Evolutionary conservation across 805 yeast species (phyloP).

Genomic region (Suhomyces pyralidae): DNA sequence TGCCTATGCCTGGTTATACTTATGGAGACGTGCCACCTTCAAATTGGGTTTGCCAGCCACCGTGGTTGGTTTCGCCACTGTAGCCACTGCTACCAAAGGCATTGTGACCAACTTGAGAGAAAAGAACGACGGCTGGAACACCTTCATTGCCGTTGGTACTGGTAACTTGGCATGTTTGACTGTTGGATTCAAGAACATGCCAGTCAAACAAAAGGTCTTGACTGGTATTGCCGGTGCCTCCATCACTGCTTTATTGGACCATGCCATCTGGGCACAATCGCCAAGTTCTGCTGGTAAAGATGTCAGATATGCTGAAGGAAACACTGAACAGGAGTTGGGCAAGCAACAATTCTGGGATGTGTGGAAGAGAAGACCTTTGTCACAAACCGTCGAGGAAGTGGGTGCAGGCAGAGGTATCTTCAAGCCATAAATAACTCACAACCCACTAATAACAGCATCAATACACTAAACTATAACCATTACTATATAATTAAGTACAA

Average conservation of each 20-base stretch:
- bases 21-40: constrained; percentile 43
- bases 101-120: constrained; percentile 59
- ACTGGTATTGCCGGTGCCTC: constrained; percentile 41
- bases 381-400: constrained; percentile 72
- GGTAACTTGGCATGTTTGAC: constrained; percentile 47
- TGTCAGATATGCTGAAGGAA: constrained; percentile 38
- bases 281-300: constrained; percentile 37
- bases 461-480: background rate
- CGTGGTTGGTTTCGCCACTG: constrained; percentile 45
- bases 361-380: constrained; percentile 74
- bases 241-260: constrained; percentile 35
- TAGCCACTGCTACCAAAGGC: constrained; percentile 48
- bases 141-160: constrained; percentile 60
- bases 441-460: background rate
- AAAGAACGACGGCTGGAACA: constrained; percentile 60
- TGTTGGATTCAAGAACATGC: constrained; percentile 41
- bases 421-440: constrained; percentile 15
- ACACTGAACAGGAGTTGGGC: constrained; percentile 35
- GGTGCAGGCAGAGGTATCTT: constrained; percentile 66
- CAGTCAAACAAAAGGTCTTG: constrained; percentile 39
- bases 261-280: constrained; percentile 41
- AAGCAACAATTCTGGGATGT: constrained; percentile 71
- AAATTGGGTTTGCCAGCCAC: constrained; percentile 39
- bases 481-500: background rate
- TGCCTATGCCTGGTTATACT: constrained; percentile 46